phyloP scores from a whole-genome alignment of 768 basidiomycete species.

The Astraeus odoratus region DNA sequence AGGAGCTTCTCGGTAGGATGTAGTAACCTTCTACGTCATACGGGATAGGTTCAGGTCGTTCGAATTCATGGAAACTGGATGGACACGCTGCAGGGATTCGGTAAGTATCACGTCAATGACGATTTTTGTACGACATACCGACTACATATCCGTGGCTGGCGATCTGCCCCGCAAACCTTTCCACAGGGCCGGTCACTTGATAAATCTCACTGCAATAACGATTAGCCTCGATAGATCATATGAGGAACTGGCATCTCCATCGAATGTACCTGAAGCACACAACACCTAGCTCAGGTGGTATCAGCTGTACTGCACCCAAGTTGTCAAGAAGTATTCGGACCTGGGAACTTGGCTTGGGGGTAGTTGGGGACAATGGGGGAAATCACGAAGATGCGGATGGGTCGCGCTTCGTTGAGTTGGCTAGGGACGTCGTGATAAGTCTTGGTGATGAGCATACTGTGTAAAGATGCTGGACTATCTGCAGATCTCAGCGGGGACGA shows the following conservation, averaged over 20 bases:
- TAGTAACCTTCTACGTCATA: conserved; percentile 87
- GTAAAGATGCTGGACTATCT: neutral
- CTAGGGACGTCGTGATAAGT: conserved; percentile 73
- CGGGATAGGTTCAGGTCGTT: conserved; percentile 79
- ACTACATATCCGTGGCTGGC: conserved; percentile 83
- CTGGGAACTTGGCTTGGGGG: conserved; percentile 88
- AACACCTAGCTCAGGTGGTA: conserved; percentile 43
- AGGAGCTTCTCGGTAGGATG: too few relatives aligned
- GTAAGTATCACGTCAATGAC: neutral
- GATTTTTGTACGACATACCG: conserved; percentile 37
- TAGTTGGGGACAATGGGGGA: conserved; percentile 75
- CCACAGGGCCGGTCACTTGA: conserved; percentile 95
- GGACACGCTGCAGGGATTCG: conserved; percentile 62
- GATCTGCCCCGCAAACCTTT: conserved; percentile 83
- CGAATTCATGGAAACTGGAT: conserved; percentile 87
- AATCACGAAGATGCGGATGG: conserved; percentile 78
- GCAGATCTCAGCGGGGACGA: neutral
- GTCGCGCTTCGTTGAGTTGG: conserved; percentile 52
- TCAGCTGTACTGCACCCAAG: neutral
- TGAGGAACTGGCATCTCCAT: neutral
- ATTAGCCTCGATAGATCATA: neutral
- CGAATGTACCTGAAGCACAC: conserved; percentile 65
- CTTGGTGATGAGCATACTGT: conserved; percentile 80
- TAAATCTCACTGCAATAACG: conserved; percentile 75
- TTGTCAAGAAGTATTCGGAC: conserved; percentile 27